Evolutionary conservation across 2,329 filamentous ascomycete genomes (phyloP), one percentile per base, ranked within the genome.

Genomic region (Botrytis porri): DNA sequence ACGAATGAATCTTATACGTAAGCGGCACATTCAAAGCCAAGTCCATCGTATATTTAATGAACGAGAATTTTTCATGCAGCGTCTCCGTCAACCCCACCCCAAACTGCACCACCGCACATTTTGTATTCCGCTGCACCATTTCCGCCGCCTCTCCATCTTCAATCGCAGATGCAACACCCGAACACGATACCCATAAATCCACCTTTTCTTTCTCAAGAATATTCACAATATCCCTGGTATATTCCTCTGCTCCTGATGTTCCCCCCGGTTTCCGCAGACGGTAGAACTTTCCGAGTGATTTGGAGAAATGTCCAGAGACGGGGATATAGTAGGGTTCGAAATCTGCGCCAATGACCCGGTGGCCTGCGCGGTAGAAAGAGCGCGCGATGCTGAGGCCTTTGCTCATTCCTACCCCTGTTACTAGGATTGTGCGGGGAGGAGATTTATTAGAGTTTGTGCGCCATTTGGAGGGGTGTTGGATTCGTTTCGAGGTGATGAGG

Each of bases 271-370:
- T 69, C 20, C 39, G 29, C 45, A 86, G 81, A 16, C 77, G 83
- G 80, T 90, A 87, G 80, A 91, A 93, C 3, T 77, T 81, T 18
- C 83, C 80, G 1, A 94, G 76, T 0, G 88, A 82, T 20, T 77
- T 83, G 0, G 92, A 94, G 73, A 88, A 87, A 29, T 88, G 85
- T 5, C 89, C 89, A 9, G 85, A 83, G 1, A 85, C 85, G 0
- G 85, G 82, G 45, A 85, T 80, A n/a, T 82, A 80, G 32, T 81
- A 73, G 1, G 84, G 81, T 65, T 88, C 85, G 69, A 90, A 88
- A 78, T 93, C 92, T 18, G 91, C 91, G 7, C 91, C 92, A 59
- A 94, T 86, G 57, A 94, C 91, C n/a, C 85, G 85, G 80, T 94
- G 90, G 3, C 90, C 90, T 1, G 86, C 85, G 37, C 86, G 81